Conservation (phyloP, 2,329 filamentous ascomycete genomes). For the Aciculosporium take region DNA sequence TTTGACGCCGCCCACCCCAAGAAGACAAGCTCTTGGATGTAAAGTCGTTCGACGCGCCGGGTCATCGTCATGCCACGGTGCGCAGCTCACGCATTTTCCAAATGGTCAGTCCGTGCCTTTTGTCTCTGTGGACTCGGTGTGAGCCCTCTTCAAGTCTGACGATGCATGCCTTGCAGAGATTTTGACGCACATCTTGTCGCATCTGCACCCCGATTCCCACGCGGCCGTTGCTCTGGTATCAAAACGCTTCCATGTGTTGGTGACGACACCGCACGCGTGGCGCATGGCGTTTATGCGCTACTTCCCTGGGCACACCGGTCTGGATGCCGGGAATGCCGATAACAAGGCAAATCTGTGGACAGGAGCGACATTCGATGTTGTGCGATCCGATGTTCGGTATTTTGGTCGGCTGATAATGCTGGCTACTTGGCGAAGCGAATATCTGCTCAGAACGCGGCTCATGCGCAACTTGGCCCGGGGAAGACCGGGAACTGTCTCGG, state of each 20-base stretch:
- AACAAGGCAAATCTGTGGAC: slow-evolving; percentile 26
- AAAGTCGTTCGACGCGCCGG: slow-evolving; percentile 37
- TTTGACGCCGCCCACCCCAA: slow-evolving; percentile 30
- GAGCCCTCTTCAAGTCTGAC: background rate
- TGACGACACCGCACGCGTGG: slow-evolving; percentile 89
- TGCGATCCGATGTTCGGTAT: slow-evolving; percentile 59
- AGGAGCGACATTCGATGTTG: slow-evolving; percentile 33
- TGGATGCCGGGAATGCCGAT: slow-evolving; percentile 18
- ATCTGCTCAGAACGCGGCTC: slow-evolving; percentile 73
- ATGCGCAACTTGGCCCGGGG: slow-evolving; percentile 69
- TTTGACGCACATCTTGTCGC: slow-evolving; percentile 77
- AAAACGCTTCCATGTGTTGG: slow-evolving; percentile 69
- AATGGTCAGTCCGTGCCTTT: slow-evolving; percentile 49
- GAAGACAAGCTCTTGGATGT: slow-evolving; percentile 37
- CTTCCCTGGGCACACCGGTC: slow-evolving; percentile 57
- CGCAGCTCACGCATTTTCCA: slow-evolving; percentile 48
- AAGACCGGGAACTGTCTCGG: slow-evolving; percentile 51
- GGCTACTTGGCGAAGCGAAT: slow-evolving; percentile 94
- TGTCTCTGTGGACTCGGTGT: too few relatives aligned
- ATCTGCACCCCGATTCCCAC: slow-evolving; percentile 75
- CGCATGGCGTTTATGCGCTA: slow-evolving; percentile 80
- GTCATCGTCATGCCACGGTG: slow-evolving; percentile 22
- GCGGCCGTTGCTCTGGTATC: slow-evolving; percentile 74
- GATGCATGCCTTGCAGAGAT: slow-evolving; percentile 48
- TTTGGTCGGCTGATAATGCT: slow-evolving; percentile 72